Conservation (phyloP, 371 early-diverging fungal genomes). For the Syncephalis fuscata region DNA sequence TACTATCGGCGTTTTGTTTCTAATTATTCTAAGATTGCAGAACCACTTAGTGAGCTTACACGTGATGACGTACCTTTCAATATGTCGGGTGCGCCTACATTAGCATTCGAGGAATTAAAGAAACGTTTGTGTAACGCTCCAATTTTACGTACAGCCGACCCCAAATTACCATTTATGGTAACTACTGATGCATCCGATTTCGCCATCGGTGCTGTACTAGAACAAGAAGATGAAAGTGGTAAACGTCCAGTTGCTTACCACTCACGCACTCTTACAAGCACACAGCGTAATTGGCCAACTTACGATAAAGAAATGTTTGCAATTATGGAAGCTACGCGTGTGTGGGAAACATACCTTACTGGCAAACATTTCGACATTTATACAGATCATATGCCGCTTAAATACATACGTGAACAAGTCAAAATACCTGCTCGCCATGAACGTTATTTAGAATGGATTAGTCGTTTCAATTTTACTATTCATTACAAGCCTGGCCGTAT, state of each 20-base stretch:
- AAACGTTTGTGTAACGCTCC: slow-evolving; percentile 5
- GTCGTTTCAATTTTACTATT: slow-evolving; percentile 14
- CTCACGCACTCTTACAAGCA: slow-evolving; percentile 4
- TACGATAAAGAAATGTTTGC: slow-evolving; percentile 16
- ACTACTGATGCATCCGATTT: slow-evolving; percentile 15
- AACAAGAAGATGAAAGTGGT: slow-evolving; percentile 5
- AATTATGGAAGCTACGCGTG: slow-evolving; percentile 6
- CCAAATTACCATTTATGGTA: slow-evolving; percentile 7
- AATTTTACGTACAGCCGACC: slow-evolving; percentile 11
- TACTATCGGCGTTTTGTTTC: slow-evolving; percentile 17
- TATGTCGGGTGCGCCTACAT: slow-evolving; percentile 7
- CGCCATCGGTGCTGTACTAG: slow-evolving; percentile 14
- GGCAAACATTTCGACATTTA: slow-evolving; percentile 6
- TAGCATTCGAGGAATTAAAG: slow-evolving; percentile 15
- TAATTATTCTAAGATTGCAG: slow-evolving; percentile 14
- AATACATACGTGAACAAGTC: slow-evolving; percentile 2
- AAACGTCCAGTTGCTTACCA: slow-evolving; percentile 2
- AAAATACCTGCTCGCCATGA: slow-evolving; percentile 4
- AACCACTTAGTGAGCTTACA: slow-evolving; percentile 21
- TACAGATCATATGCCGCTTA: slow-evolving; percentile 11
- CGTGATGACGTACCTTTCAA: slow-evolving; percentile 6
- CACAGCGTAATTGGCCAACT: slow-evolving; percentile 11
- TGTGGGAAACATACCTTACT: slow-evolving; percentile 9
- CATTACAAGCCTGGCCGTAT: slow-evolving; percentile 12
- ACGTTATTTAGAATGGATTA: slow-evolving; percentile 13